Evolutionary conservation across 768 basidiomycete genomes (phyloP), one percentile per base, ranked within the genome.

Genomic region (Hericium alpestre): DNA sequence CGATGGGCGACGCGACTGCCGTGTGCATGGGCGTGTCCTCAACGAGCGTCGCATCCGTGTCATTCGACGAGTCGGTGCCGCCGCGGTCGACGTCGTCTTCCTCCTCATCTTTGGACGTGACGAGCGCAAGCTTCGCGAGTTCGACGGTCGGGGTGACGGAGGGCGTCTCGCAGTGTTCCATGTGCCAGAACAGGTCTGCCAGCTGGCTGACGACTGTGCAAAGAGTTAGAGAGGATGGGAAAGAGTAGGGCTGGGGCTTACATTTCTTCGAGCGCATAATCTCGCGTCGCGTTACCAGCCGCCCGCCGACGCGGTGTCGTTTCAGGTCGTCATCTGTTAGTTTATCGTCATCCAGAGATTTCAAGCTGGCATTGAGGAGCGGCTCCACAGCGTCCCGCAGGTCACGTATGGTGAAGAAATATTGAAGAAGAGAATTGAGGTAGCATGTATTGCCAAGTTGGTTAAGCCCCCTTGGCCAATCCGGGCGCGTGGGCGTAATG

Each of bases 321-420:
- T 85, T 86, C 48, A 92, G 71, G 63, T 92, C 88, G 58, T 90
- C 89, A 53, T 93, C 89, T 4, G 83, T 81, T 54, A 86, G 71
- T 59, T 87, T 90, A 58, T 84, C 84, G 41, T 87, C 83, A 37
- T 73, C 84, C 13, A 84, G 58, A 0, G 75, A 64, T 62, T 84
- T 85, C 56, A 77, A 56, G 51, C 78, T 79, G 40, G 76, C 66
- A 56, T 79, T 76, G 23, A 77, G 77, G 73, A 84, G 75, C 18
- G 78, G 80, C 32, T 72, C 73, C 9, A 95, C 82, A 6, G 87
- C 84, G 18, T 86, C 83, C 37, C 93, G 80, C 25, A 96, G 79
- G 38, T 93, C 90, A 65, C 82, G 87, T 70, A 96, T 92, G n/a
- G 93, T 95, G 68, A 93, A 95, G 68, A 96, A 94, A 68, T 95